Evolutionary conservation across 192 early-diverging fungal genomes (phyloP).

Genomic region (Haplosporangium gracile): DNA sequence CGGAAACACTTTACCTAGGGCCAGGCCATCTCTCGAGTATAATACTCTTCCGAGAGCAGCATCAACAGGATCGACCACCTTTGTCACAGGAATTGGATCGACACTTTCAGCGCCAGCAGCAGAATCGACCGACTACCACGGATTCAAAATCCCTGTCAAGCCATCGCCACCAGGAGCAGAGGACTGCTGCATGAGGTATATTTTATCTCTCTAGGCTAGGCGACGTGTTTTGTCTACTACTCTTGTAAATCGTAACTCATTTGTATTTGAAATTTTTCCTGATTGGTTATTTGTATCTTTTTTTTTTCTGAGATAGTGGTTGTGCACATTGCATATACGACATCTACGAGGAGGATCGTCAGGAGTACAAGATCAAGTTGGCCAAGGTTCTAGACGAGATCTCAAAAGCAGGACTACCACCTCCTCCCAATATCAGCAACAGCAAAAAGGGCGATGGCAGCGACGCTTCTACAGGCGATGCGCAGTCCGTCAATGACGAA

Average conservation of each 20-base stretch:
- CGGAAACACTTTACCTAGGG: conserved; percentile 10
- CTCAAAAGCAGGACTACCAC: conserved; percentile 37
- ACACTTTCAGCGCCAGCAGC: conserved; percentile 10
- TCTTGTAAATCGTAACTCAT: too few species aligned
- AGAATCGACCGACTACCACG: conserved; percentile 26
- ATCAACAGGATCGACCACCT: conserved; percentile 6
- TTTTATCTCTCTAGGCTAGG: background rate
- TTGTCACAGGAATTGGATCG: conserved; percentile 19
- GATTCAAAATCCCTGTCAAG: conserved; percentile 40
- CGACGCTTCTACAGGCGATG: background rate
- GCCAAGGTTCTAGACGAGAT: conserved; percentile 30
- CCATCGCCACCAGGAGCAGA: conserved; percentile 46
- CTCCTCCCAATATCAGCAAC: conserved; percentile 15
- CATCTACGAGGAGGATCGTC: conserved; percentile 50
- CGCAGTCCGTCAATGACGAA: conserved; percentile 17
- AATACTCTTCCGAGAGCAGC: conserved; percentile 37
- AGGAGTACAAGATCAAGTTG: conserved; percentile 34
- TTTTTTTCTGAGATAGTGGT: conserved; percentile 21
- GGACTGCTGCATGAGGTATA: conserved; percentile 56
- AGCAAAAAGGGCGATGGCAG: background rate
- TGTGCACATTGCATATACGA: conserved; percentile 54
- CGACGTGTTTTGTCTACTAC: background rate
- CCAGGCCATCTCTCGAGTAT: background rate
- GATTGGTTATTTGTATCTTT: background rate
- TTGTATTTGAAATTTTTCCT: background rate